These are phyloP conservation scores for Aspergillus coremiiformis DNA, from an alignment of 495 filamentous ascomycete genomes.

Conservation along the genomic window DNA sequence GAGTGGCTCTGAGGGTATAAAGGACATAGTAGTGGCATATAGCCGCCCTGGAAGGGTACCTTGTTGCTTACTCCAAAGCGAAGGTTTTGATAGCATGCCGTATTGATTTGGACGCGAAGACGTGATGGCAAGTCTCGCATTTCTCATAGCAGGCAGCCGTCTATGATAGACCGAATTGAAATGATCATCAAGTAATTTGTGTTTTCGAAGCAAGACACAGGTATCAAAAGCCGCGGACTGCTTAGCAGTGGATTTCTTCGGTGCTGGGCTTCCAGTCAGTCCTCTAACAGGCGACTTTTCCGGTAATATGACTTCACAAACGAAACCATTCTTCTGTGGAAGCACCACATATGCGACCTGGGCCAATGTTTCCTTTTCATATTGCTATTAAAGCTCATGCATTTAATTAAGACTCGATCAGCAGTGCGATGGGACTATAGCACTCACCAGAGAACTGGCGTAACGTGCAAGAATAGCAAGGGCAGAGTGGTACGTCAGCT, in stretches of 20 bases:
- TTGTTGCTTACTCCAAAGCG: slow-evolving; percentile 57
- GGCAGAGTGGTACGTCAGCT: slow-evolving; percentile 69
- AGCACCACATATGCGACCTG: slow-evolving; percentile 58
- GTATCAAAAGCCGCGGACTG: slow-evolving; percentile 84
- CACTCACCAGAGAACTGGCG: slow-evolving; percentile 47
- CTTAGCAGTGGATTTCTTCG: slow-evolving; percentile 73
- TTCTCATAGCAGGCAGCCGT: slow-evolving; percentile 74
- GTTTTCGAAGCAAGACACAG: slow-evolving; percentile 61
- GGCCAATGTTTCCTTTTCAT: slow-evolving; percentile 46
- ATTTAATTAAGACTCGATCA: slow-evolving; percentile 5
- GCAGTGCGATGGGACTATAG: background rate
- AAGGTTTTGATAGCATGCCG: slow-evolving; percentile 69
- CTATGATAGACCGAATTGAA: slow-evolving; percentile 68
- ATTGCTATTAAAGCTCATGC: slow-evolving; percentile 39
- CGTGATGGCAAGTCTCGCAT: slow-evolving; percentile 78
- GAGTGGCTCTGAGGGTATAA: slow-evolving; percentile 53
- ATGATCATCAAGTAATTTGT: slow-evolving; percentile 61
- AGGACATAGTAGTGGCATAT: slow-evolving; percentile 56
- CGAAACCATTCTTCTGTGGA: slow-evolving; percentile 50
- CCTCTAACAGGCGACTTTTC: slow-evolving; percentile 63
- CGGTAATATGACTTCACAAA: slow-evolving; percentile 79
- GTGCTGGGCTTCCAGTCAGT: slow-evolving; percentile 51
- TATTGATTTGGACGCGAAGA: slow-evolving; percentile 69
- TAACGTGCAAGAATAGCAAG: slow-evolving; percentile 59
- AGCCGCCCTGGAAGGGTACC: slow-evolving; percentile 48